A percentile compares a stretch with the other conserved stretches of the same genome.
Conservation (phyloP, 805 yeast species). For the Metschnikowia bowlesiae region DNA sequence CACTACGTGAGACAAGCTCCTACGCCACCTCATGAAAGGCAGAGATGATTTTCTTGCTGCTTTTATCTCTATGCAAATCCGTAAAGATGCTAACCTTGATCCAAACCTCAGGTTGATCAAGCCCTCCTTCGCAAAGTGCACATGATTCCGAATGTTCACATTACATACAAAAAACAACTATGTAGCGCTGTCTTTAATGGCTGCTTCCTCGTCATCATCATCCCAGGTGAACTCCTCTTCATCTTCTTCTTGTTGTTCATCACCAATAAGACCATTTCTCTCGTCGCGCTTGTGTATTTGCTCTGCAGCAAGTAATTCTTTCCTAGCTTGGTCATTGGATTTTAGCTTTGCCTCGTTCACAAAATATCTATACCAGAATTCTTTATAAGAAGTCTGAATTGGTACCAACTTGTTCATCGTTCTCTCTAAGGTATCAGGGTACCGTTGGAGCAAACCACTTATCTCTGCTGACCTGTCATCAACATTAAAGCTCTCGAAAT, state of each 20-base stretch:
- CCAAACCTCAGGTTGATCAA: too few species aligned
- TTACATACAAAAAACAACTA: background rate
- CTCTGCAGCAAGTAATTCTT: conserved; percentile 47
- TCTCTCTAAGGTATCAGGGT: conserved; percentile 45
- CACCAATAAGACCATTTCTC: conserved; percentile 27
- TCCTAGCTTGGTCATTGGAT: conserved; percentile 62
- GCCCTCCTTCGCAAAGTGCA: too few species aligned
- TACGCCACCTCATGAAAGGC: too few species aligned
- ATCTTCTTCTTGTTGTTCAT: conserved; percentile 19
- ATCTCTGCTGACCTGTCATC: conserved; percentile 50
- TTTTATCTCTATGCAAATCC: too few species aligned
- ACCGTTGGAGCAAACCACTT: conserved; percentile 41
- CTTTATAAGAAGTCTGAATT: conserved; percentile 47
- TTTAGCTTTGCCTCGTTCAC: conserved; percentile 48
- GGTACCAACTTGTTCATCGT: conserved; percentile 69
- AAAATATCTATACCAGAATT: conserved; percentile 76
- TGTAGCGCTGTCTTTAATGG: background rate
- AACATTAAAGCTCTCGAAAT: conserved; percentile 31
- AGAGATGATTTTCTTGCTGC: too few species aligned
- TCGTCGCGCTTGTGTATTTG: background rate
- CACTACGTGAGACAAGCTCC: too few species aligned
- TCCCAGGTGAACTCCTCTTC: conserved; percentile 53
- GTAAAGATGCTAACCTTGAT: too few species aligned
- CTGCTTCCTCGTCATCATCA: conserved; percentile 48
- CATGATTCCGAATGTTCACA: too few species aligned